Evolutionary conservation across 441 rosid species (phyloP), one percentile per base, ranked within the genome.

Genomic region (Bruguiera hainesii): DNA sequence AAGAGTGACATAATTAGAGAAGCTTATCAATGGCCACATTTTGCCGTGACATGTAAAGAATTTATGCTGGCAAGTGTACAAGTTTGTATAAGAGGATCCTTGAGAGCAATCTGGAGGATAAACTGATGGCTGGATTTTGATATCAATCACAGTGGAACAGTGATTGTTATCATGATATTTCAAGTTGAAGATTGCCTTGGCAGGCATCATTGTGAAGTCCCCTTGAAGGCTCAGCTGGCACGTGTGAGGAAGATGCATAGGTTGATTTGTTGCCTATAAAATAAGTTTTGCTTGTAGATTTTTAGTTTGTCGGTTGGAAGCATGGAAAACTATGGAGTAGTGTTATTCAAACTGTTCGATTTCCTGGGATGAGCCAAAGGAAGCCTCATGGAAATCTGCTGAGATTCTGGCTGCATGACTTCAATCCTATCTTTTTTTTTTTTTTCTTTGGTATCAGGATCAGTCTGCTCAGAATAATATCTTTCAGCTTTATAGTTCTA

Each of bases 341-440:
- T 56, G 19, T 57, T n/a, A 20, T 21, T 1, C 56, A 48, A 39
- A 58, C 51, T 26, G 69, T 35, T 66, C 21, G 60, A 64, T 51
- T 56, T n/a, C 64, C 61, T 15, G 26, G 65, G 63, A 62, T 30
- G 62, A 5, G 21, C 71, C 72, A 46, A 68, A 73, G 73, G 39
- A 63, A 61, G 23, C 4, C 46, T 31, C 18, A 1, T 33, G 71
- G 73, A 35, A 65, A 51, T 29, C 59, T 46, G 63, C 55, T 30
- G 28, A 51, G 67, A 39, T 66, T 60, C 62, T 1, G 65, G 29
- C 30, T 20, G 31, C 71, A 60, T 9, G 15, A 20, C 61, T 48
- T 39, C 18, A 15, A 50, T 5, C 57, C 28, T 8, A 13, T 10
- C 25, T 37, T 9, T 7, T 10, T n/a, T n/a, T 51, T 51, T 66